Evolutionary conservation across 2,329 filamentous ascomycete genomes (phyloP), one percentile per base, ranked within the genome.

Genomic region (Fusarium pseudonygamai): DNA sequence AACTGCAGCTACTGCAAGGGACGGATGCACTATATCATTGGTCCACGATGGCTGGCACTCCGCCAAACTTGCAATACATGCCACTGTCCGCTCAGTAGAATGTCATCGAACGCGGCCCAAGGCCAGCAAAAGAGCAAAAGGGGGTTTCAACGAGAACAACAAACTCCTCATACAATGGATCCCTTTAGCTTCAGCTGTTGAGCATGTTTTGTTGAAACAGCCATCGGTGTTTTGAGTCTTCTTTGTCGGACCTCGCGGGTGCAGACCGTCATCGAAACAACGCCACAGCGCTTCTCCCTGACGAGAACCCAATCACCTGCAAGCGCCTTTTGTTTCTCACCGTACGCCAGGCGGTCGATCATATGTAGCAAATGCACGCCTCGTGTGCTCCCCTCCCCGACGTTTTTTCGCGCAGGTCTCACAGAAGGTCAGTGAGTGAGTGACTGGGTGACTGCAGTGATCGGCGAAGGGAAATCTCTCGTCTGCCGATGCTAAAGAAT

Each of bases 281-380:
- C 68, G 68, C 68, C 68, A 71, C 68, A 49, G 68, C 68, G 68
- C 61, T 67, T 71, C 67, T 69, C 49, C 43, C 47, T 32, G 39
- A 39, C 18, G 15, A 47, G n/a, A 70, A n/a, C 40, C 60, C 67
- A 70, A 60, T 67, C 67, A 69, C 2, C 26, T 36, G 60, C 36
- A 32, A 49, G 37, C 50, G 40, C 26, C 28, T 32, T 55, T 30
- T 61, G 65, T 66, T 58, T 66, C 60, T 52, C 57, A 39, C 57
- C 58, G 13, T 50, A 50, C 47, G 47, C 47, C 37, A 32, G 34
- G 28, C 36, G 56, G 37, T 36, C 36, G 28, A 43, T 63, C 55
- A 55, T 55, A n/a, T n/a, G n/a, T n/a, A 39, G 50, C 32, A n/a
- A 50, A 50, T 16, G 50, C 34, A n/a, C 45, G 47, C 42, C 39